Conservation (phyloP, 2,329 filamentous ascomycete genomes). For the Cytospora mali region DNA sequence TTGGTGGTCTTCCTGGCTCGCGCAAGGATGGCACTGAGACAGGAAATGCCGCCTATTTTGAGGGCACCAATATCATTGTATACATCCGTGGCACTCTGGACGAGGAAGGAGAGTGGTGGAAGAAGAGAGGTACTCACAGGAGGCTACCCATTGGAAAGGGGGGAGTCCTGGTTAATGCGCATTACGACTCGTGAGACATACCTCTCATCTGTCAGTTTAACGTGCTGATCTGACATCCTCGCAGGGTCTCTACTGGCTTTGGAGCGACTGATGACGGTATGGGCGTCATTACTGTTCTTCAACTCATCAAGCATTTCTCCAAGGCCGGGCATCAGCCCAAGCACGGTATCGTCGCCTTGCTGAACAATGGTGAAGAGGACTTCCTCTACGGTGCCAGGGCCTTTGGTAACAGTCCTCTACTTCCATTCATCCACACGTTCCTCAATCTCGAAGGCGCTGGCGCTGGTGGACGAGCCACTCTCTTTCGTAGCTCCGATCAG, state of each 20-base stretch:
- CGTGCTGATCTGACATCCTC: slow-evolving; percentile 6
- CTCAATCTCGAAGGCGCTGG: slow-evolving; percentile 94
- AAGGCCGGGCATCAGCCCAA: slow-evolving; percentile 70
- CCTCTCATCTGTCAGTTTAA: background rate
- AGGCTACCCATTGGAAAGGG: slow-evolving; percentile 61
- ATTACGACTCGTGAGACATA: slow-evolving; percentile 71
- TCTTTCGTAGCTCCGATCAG: slow-evolving; percentile 87
- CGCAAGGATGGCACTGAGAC: slow-evolving; percentile 37
- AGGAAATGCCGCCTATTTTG: slow-evolving; percentile 71
- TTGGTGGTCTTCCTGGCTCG: slow-evolving; percentile 46
- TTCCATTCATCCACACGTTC: slow-evolving; percentile 81
- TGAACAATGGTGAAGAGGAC: slow-evolving; percentile 97
- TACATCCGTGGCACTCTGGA: slow-evolving; percentile 85
- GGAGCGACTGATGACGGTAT: slow-evolving; percentile 95
- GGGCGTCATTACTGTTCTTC: slow-evolving; percentile 82
- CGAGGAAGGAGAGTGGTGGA: slow-evolving; percentile 74
- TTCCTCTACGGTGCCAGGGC: slow-evolving; percentile 84
- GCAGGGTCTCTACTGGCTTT: slow-evolving; percentile 77
- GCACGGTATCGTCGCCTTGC: slow-evolving; percentile 77
- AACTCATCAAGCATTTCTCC: slow-evolving; percentile 86
- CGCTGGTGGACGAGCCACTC: slow-evolving; percentile 81
- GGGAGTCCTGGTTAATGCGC: slow-evolving; percentile 89
- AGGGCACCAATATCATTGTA: slow-evolving; percentile 88
- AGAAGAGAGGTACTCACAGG: slow-evolving; percentile 43
- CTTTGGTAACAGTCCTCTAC: slow-evolving; percentile 80